Conservation (phyloP, 129 eudicot species). For the Glebionis coronaria region DNA sequence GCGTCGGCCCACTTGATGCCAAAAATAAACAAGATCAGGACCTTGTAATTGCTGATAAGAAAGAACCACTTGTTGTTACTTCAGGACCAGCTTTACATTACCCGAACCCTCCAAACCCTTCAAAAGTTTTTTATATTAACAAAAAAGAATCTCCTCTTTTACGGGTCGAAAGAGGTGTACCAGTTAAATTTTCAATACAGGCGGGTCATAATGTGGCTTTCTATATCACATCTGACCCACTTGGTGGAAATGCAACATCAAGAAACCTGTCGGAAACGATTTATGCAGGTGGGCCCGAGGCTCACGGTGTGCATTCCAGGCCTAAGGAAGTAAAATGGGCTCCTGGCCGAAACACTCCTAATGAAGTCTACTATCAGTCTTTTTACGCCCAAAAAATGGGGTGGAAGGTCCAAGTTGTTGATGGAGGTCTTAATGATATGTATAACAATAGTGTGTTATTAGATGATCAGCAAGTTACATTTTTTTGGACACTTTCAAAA, state of each 20-base stretch:
- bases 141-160: slow-evolving; percentile 87
- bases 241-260: slow-evolving; percentile 89
- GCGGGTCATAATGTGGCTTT: slow-evolving; percentile 95
- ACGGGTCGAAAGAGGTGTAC: slow-evolving; percentile 92
- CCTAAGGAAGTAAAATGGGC: slow-evolving; percentile 74
- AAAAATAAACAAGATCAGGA: slow-evolving; percentile 90
- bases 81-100: slow-evolving; percentile 68
- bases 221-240: slow-evolving; percentile 82
- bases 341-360: slow-evolving; percentile 85
- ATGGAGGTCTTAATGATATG: slow-evolving; percentile 93
- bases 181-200: slow-evolving; percentile 78
- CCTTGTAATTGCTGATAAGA: slow-evolving; percentile 61
- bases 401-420: slow-evolving; percentile 92
- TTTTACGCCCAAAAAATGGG: slow-evolving; percentile 77
- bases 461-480: slow-evolving; percentile 85
- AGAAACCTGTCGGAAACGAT: slow-evolving; percentile 67
- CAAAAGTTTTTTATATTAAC: slow-evolving; percentile 81
- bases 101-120: slow-evolving; percentile 95
- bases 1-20: slow-evolving; percentile 88
- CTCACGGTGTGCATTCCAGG: slow-evolving; percentile 76
- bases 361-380: slow-evolving; percentile 77
- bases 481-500: slow-evolving; percentile 82
- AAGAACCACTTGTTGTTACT: slow-evolving; percentile 67
- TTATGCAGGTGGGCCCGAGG: slow-evolving; percentile 81
- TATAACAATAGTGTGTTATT: slow-evolving; percentile 80